Evolutionary conservation across 441 rosid genomes (phyloP), one percentile per base, ranked within the genome.

Genomic region (Heliophila coronopifolia): DNA sequence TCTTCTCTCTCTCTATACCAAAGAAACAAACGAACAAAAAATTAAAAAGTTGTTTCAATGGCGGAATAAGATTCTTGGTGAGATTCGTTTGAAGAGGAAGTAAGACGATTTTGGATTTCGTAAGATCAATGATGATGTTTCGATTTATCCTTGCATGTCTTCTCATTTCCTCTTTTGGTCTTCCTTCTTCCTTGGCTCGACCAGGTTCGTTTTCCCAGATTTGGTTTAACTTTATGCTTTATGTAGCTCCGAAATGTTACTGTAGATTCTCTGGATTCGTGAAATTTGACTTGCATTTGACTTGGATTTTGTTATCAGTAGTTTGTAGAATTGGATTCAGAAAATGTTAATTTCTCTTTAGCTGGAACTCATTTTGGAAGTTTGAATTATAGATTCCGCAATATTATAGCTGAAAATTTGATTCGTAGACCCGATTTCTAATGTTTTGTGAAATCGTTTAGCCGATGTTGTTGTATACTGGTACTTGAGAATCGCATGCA

Each of bases 111-210:
- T 3, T 13, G 10, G 34, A 9, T 28, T 50, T 25, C 11, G 17
- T 51, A 48, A 68, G 65, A 58, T 52, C 59, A 54, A 59, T n/a
- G 61, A 10, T 0, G 58, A 73, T 73, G 79, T 57, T 43, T 50
- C 61, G 67, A 55, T 67, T 70, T 18, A 16, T 39, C 45, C 43
- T 74, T n/a, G 17, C 60, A 15, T 77, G 74, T 80, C 69, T 75
- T 54, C 57, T 79, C 44, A 5, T 64, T 32, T 67, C 68, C 59
- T 67, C 46, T 11, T 43, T 66, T 26, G 36, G 49, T 66, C 52
- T 75, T 45, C 24, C 72, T 11, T 34, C 68, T 62, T 67, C 75
- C 33, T 63, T 67, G 1, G 92, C 86, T 64, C 77, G 75, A 14
- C 73, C 51, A 36, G 77, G 94, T 88, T 65, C 70, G 80, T 26